Evolutionary conservation across 2,329 filamentous ascomycete species (phyloP), one percentile per base, ranked within the genome.

Genomic region (Microsporum ferrugineum): DNA sequence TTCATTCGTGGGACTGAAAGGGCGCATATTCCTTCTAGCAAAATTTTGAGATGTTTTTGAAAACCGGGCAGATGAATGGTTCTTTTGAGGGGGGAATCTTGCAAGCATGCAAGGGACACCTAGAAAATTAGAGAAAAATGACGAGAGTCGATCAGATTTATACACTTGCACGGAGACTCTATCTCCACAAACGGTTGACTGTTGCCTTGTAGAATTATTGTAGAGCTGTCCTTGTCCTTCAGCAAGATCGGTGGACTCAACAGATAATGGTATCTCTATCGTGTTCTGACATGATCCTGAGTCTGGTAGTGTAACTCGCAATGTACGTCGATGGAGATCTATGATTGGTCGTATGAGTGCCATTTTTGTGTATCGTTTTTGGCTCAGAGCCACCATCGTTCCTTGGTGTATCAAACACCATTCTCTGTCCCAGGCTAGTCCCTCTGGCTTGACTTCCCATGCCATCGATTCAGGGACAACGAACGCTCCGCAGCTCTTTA

Each of bases 391-490:
- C 67, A 0, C 89, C 88, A 0, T 23, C 17, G 91, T 95, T 49
- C 89, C 91, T 69, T 86, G 83, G 71, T 96, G 91, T 12, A 99
- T 80, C 23, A 99, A 78, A 74, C 92, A 97, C 92, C 94, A 99
- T 76, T 97, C 92, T 63, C 94, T 82, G 72, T 99, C 94, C 91
- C 92, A 97, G 6, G 86, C 88, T 1, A 99, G 78, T 0, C 94
- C 94, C 75, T 96, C 91, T 5, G 82, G 79, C 60, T 82, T 84
- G 23, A 97, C 80, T 67, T 88, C 84, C 94, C 94, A 99, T 12
- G 79, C 70, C 5, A 76, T 76, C 1, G 78, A 80, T 0, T 75
- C 64, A 1, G 90, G 87, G 34, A 97, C 79, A 39, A 78, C 77
- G 71, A 88, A 95, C 0, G 88, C 88, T 14, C 85, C 88, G 68